These are phyloP conservation scores for Quercus bicolor DNA, from an alignment of 306 rosid species.

Conservation along the genomic window DNA sequence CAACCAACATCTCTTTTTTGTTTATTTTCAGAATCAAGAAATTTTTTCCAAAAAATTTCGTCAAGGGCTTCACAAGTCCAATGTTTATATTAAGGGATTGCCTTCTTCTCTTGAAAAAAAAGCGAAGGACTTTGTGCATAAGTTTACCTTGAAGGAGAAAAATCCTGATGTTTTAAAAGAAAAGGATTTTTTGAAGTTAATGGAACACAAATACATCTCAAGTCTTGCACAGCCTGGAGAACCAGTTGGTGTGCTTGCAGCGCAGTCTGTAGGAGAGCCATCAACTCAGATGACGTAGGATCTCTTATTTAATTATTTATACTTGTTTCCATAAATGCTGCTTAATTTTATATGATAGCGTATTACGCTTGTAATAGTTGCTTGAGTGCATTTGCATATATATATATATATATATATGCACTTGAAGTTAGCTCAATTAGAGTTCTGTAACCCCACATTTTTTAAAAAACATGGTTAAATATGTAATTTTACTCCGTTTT, in stretches of 20 bases:
- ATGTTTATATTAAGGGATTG: constrained; percentile 61
- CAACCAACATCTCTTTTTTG: constrained; percentile 5
- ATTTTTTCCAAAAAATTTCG: constrained; percentile 48
- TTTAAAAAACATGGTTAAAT: too few species aligned
- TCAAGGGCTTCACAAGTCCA: constrained; percentile 53
- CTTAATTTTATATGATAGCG: background rate
- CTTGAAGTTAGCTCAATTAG: too few species aligned
- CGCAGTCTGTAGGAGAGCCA: constrained; percentile 94
- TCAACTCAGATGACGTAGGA: constrained; percentile 96
- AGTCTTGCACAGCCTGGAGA: constrained; percentile 97
- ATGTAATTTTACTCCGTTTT: too few species aligned
- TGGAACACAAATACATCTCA: constrained; percentile 81
- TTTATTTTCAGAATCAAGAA: constrained; percentile 72
- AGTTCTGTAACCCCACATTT: too few species aligned
- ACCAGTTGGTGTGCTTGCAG: constrained; percentile 95
- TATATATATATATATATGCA: too few species aligned
- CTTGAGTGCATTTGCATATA: background rate
- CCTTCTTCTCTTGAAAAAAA: constrained; percentile 61
- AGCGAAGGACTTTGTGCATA: constrained; percentile 41
- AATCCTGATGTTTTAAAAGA: constrained; percentile 29
- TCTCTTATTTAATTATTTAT: background rate
- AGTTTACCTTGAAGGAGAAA: constrained; percentile 31
- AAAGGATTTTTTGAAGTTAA: constrained; percentile 58
- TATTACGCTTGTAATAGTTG: background rate
- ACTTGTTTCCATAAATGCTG: background rate